Conservation (phyloP, 352 stramenopile species). For the Pythium periplocum region DNA sequence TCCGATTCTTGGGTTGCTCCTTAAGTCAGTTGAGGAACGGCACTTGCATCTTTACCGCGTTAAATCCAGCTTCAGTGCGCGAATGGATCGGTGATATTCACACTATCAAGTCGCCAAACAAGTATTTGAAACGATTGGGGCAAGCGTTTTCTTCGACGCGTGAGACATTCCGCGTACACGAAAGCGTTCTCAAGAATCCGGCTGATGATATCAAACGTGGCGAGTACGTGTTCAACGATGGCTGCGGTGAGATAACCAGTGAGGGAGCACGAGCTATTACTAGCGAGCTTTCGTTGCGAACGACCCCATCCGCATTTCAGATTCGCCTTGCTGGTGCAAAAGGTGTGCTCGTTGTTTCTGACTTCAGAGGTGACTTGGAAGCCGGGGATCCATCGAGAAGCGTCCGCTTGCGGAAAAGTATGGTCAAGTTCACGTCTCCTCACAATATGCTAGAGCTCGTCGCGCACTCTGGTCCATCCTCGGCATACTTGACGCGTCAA, state of each 20-base stretch:
- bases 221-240: constrained; percentile 60
- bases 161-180: constrained; percentile 38
- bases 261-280: constrained; percentile 34
- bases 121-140: constrained; percentile 74
- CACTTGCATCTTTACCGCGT: constrained; percentile 59
- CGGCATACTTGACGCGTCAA: constrained; percentile 69
- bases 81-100: constrained; percentile 61
- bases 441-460: constrained; percentile 74
- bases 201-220: constrained; percentile 39
- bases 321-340: constrained; percentile 72
- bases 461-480: constrained; percentile 37
- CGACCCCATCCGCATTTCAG: constrained; percentile 61
- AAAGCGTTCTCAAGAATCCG: constrained; percentile 36
- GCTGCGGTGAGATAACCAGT: constrained; percentile 56
- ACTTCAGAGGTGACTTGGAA: constrained; percentile 18
- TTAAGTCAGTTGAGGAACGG: constrained; percentile 72
- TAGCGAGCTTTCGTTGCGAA: constrained; percentile 25
- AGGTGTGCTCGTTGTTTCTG: constrained; percentile 65
- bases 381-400: constrained; percentile 13
- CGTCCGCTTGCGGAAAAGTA: constrained; percentile 49
- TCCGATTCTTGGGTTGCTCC: constrained; percentile 61
- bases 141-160: constrained; percentile 71
- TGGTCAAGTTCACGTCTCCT: constrained; percentile 60
- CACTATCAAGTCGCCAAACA: constrained; percentile 41
- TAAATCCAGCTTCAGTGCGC: constrained; percentile 44